These are phyloP conservation scores for Spatholobus suberectus DNA, from an alignment of 306 rosid genomes.

Conservation along the genomic window DNA sequence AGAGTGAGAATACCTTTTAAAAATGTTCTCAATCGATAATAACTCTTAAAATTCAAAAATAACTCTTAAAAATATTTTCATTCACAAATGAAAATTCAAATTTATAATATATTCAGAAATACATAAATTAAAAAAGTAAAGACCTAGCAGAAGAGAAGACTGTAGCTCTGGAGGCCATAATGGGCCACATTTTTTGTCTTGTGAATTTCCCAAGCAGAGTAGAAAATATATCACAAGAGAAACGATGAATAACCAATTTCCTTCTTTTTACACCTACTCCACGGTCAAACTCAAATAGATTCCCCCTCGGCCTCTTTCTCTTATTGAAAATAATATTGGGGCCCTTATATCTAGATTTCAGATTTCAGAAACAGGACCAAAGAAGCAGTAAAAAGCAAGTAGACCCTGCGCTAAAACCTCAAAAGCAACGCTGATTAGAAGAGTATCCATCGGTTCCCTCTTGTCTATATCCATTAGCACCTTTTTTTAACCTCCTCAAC, in stretches of 20 bases:
- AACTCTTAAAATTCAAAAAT: too few species aligned
- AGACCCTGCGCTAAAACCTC: constrained; percentile 48
- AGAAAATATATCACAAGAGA: neutral
- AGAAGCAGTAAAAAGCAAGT: constrained; percentile 43
- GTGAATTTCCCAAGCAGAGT: neutral
- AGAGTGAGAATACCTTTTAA: too few species aligned
- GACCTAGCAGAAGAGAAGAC: too few species aligned
- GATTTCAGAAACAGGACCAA: constrained; percentile 38
- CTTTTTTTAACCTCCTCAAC: constrained; percentile 14
- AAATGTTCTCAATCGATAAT: too few species aligned
- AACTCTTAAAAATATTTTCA: too few species aligned
- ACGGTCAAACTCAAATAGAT: constrained; percentile 6
- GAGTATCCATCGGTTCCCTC: constrained; percentile 46
- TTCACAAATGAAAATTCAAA: too few species aligned
- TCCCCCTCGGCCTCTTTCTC: neutral
- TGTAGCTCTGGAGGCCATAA: neutral
- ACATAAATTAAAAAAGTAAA: too few species aligned
- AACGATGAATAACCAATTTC: neutral
- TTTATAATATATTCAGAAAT: too few species aligned
- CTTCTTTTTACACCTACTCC: constrained; percentile 26
- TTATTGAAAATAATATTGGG: neutral
- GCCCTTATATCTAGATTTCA: constrained; percentile 25
- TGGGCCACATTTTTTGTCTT: neutral
- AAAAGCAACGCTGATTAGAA: constrained; percentile 67
- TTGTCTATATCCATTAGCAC: neutral